phyloP scores from a whole-genome alignment of 2,329 filamentous ascomycete species.

The Colletotrichum noveboracense region DNA sequence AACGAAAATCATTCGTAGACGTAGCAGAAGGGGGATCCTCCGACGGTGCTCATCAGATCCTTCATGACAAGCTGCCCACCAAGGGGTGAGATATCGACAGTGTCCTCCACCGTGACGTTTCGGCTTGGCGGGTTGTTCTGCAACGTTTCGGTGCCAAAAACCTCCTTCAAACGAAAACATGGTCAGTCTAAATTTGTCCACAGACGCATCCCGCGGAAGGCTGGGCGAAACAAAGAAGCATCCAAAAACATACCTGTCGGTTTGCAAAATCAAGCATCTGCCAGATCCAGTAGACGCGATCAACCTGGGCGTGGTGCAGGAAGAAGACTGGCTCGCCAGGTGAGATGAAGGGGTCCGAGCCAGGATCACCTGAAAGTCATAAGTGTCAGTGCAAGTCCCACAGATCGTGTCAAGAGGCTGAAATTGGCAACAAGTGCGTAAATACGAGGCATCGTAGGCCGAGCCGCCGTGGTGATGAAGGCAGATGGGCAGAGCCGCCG shows the following conservation, averaged over 20 bases:
- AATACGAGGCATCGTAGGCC: neutral
- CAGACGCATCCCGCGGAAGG: neutral
- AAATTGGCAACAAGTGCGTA: neutral
- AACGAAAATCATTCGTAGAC: slow-evolving; percentile 33
- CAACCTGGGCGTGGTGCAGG: slow-evolving; percentile 50
- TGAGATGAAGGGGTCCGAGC: slow-evolving; percentile 48
- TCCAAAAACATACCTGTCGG: slow-evolving; percentile 28
- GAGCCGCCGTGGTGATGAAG: neutral
- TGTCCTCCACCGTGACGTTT: slow-evolving; percentile 46
- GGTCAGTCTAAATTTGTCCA: neutral
- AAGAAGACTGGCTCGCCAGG: slow-evolving; percentile 51
- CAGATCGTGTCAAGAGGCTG: neutral
- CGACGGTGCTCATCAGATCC: slow-evolving; percentile 44
- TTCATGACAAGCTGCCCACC: slow-evolving; percentile 36
- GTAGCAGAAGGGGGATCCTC: slow-evolving; percentile 47
- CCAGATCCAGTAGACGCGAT: slow-evolving; percentile 53
- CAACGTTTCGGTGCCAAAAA: slow-evolving; percentile 46
- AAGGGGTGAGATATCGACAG: slow-evolving; percentile 35
- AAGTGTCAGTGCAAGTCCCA: neutral
- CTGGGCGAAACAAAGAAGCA: neutral
- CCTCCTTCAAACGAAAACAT: slow-evolving; percentile 11
- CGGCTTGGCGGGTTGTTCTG: slow-evolving; percentile 43
- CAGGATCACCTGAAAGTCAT: slow-evolving; percentile 42
- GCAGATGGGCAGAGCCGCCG: too few relatives aligned
- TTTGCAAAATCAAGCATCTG: slow-evolving; percentile 46